A percentile compares a stretch with the other conserved stretches of the same genome.
Conservation (phyloP, 768 basidiomycete genomes). For the Serendipita indica region DNA sequence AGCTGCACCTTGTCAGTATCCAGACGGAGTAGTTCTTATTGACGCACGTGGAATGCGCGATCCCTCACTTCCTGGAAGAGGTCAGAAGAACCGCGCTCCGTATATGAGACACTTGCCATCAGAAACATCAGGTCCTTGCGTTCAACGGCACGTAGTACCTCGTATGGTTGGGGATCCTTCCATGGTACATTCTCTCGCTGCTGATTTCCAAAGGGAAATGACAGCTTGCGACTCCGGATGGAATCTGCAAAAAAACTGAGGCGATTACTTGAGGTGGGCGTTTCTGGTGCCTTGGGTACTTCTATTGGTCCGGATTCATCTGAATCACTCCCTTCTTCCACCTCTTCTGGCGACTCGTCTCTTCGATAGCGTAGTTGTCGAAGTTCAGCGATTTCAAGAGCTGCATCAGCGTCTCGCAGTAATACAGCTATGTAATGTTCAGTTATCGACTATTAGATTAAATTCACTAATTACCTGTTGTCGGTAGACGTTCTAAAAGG, state of each 20-base stretch:
- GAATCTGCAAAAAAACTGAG: background rate
- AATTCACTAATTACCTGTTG: too few species aligned
- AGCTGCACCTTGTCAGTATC: constrained; percentile 29
- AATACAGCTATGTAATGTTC: background rate
- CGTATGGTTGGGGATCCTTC: constrained; percentile 34
- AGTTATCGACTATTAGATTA: too few species aligned
- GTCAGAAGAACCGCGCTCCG: background rate
- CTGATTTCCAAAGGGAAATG: background rate
- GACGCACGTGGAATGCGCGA: constrained; percentile 51
- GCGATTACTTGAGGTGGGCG: background rate
- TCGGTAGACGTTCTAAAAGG: background rate
- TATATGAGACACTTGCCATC: constrained; percentile 32
- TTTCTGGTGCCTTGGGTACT: background rate
- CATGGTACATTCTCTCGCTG: constrained; percentile 4
- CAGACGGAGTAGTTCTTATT: background rate
- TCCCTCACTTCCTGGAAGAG: constrained; percentile 43
- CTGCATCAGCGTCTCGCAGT: background rate
- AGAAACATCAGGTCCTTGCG: constrained; percentile 65
- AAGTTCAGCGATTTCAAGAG: background rate
- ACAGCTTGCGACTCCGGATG: background rate
- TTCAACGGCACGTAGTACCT: constrained; percentile 77
- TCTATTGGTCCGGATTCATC: too few species aligned
- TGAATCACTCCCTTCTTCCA: background rate
- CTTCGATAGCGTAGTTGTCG: background rate
- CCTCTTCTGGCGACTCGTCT: background rate